Conservation (phyloP, 1,284 basidiomycete genomes). For the Neonothopanus nambi region DNA sequence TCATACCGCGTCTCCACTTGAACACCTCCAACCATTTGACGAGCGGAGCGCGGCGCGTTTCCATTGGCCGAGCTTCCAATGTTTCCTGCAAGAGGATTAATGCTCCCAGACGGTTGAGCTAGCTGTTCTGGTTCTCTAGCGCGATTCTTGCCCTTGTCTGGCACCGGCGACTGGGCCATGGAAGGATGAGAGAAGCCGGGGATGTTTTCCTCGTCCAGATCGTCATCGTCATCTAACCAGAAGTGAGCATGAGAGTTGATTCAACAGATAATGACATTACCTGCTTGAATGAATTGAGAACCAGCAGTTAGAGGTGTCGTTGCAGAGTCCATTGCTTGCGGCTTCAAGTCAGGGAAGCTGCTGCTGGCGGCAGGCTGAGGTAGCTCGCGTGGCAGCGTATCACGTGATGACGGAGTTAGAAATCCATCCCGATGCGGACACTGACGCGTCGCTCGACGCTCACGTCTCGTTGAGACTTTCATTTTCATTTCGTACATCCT, state of each 20-base stretch:
- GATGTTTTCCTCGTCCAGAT: conserved; percentile 76
- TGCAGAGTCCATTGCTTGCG: conserved; percentile 22
- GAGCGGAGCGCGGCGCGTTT: conserved; percentile 39
- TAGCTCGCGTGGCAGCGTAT: conserved; percentile 19
- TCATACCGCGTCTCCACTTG: conserved; percentile 81
- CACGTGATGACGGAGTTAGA: conserved; percentile 25
- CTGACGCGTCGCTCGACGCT: conserved; percentile 59
- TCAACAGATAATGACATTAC: conserved; percentile 29
- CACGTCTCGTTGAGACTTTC: conserved; percentile 21
- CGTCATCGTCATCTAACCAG: conserved; percentile 68
- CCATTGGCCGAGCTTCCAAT: conserved; percentile 58
- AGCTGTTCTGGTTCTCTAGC: conserved; percentile 55
- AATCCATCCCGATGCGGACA: conserved; percentile 34
- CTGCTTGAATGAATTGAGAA: conserved; percentile 78
- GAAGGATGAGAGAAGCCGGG: conserved; percentile 72
- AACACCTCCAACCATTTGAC: conserved; percentile 79
- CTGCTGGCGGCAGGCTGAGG: conserved; percentile 5
- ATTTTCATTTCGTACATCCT: conserved; percentile 6
- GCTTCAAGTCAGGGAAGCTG: neutral
- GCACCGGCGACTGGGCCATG: conserved; percentile 40
- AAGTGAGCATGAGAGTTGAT: conserved; percentile 10
- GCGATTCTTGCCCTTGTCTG: conserved; percentile 70
- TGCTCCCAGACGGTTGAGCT: conserved; percentile 40
- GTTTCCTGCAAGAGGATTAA: conserved; percentile 64
- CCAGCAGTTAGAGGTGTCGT: conserved; percentile 57